Conservation (phyloP, 441 rosid species). For the Populus hybrid region DNA sequence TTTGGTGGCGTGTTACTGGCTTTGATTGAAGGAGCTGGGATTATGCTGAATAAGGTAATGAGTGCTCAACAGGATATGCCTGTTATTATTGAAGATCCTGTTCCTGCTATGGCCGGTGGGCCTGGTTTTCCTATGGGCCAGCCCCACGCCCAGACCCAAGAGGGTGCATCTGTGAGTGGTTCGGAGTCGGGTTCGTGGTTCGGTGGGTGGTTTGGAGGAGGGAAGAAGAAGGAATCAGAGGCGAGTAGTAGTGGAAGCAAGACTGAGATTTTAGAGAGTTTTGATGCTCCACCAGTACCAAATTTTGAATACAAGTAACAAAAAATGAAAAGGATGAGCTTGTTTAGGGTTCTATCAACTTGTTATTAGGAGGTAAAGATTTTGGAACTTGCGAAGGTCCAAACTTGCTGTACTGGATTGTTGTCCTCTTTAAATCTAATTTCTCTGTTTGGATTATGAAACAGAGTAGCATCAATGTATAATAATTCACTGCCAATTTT, state of each 20-base stretch:
- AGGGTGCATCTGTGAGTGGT: too few relatives aligned
- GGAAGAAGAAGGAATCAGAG: slow-evolving; percentile 44
- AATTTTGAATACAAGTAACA: slow-evolving; percentile 54
- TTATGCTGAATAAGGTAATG: slow-evolving; percentile 16
- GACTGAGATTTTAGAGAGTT: slow-evolving; percentile 69
- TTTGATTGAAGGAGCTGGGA: slow-evolving; percentile 64
- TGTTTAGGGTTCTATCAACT: not conserved
- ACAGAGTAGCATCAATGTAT: not conserved
- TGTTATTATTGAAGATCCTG: too few relatives aligned
- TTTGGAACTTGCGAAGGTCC: not conserved
- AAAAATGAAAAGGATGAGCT: not conserved
- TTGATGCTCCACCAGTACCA: slow-evolving; percentile 79
- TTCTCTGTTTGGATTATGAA: not conserved
- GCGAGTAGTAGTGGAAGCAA: slow-evolving; percentile 39
- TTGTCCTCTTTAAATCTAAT: not conserved
- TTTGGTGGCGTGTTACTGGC: slow-evolving; percentile 69
- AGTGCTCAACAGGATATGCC: too few relatives aligned
- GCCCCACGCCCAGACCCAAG: too few relatives aligned
- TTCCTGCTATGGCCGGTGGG: too few relatives aligned
- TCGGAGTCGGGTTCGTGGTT: slow-evolving; percentile 27
- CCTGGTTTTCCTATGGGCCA: too few relatives aligned
- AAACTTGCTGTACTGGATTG: not conserved
- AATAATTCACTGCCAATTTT: not conserved
- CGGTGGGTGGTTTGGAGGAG: slow-evolving; percentile 54
- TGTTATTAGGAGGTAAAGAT: not conserved